Evolutionary conservation across 331 rosid genomes (phyloP), one percentile per base, ranked within the genome.

Genomic region (Pyrus hybrid): DNA sequence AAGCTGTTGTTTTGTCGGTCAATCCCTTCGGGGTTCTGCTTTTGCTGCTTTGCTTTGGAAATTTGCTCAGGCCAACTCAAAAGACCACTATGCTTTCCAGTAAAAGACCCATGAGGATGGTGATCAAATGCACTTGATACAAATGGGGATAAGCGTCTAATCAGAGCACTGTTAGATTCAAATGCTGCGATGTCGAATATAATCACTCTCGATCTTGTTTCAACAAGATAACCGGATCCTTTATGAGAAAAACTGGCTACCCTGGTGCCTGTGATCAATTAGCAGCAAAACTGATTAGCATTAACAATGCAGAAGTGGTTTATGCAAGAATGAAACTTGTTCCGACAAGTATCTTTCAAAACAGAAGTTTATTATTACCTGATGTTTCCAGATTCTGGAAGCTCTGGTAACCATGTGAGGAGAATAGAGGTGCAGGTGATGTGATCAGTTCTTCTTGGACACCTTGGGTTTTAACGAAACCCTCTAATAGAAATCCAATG

Each of bases 401-500:
- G 90, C 93, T 91, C 66, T 67, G 87, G 80, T 83, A 64, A 83
- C 88, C 88, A 7, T 79, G 83, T 5, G 81, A 65, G 79, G 98
- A 89, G 72, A 90, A 72, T 41, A 93, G 85, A 41, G 88, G 88
- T 35, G 93, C 89, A 47, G 98, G 98, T 68, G 98, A 86, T 69
- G 89, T 72, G 33, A 88, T 71, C 60, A 88, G 81, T 68, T 90
- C 97, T 67, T 82, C 92, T 67, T 83, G 88, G 74, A 53, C 45
- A 68, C 83, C 91, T 78, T 85, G 89, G 35, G 77, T 61, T 85
- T 83, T 90, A 77, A 93, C 69, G 73, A 85, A 88, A 78, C 98
- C 97, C 88, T 91, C 98, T 23, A 93, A 83, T 68, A 93, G 83
- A 82, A 93, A 26, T 32, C 92, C 95, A 82, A 91, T 81, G 67